phyloP scores from a whole-genome alignment of 176 grass and related monocot genomes.

The Phoenix dactylifera region DNA sequence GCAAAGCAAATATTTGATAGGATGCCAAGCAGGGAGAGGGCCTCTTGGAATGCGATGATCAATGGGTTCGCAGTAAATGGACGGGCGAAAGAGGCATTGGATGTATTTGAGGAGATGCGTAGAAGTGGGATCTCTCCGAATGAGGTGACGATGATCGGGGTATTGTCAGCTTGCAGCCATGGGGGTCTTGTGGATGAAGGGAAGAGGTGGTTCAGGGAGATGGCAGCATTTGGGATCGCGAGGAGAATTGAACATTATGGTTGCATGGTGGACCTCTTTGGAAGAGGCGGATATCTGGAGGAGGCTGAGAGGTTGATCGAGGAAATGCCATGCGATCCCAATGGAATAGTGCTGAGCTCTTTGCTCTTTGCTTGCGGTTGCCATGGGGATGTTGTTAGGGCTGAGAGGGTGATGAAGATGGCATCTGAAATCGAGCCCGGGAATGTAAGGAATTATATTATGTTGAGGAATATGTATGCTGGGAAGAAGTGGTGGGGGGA shows the following conservation, averaged over 20 bases:
- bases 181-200: conserved; percentile 18
- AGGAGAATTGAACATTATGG: conserved; percentile 20
- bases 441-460: conserved; percentile 19
- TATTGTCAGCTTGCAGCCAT: conserved; percentile 21
- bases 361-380: conserved; percentile 15
- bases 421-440: conserved; percentile 13
- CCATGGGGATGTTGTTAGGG: conserved; percentile 13
- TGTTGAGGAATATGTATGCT: conserved; percentile 24
- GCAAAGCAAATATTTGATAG: conserved; percentile 3
- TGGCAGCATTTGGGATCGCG: conserved; percentile 5
- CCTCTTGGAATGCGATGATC: conserved; percentile 26
- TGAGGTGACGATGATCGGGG: conserved; percentile 13
- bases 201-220: conserved; percentile 15
- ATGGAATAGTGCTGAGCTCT: conserved; percentile 22
- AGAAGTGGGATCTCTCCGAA: conserved; percentile 2
- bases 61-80: conserved; percentile 17
- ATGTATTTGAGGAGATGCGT: conserved; percentile 13
- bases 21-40: conserved; percentile 3
- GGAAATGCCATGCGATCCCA: conserved; percentile 14
- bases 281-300: conserved; percentile 12
- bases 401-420: conserved; percentile 15
- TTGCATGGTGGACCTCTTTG: conserved; percentile 27
- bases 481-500: conserved; percentile 12
- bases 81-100: conserved; percentile 5
- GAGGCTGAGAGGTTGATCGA: conserved; percentile 20